Base-by-base conservation (phyloP, 2,329 filamentous ascomycete genomes). In the Pseudogymnoascus destructans region DNA sequence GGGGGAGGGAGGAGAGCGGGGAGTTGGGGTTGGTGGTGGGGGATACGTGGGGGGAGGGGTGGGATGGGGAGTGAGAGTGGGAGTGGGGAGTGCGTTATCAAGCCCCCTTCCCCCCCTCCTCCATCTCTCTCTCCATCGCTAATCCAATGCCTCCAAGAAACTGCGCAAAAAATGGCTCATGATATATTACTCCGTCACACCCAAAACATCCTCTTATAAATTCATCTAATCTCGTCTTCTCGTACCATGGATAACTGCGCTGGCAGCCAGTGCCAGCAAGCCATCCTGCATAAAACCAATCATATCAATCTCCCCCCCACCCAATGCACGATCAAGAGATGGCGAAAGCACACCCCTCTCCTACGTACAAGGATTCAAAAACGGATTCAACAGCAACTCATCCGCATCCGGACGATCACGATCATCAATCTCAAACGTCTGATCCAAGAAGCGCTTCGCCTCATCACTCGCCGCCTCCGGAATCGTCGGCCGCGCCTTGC, bases 361-460 rank as follows among this genome's bases (percentile, higher is more conserved):
- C 17, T 56, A 56, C 15, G 54, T 56, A 21, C 54, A 56, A 21
- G 87, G 84, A 59, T 82, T 81, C 70, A 95, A 75, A 74, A 97
- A 97, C 33, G 84, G 80, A 73, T 87, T 91, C 59, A 85, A 79
- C 72, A 95, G 82, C 65, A 98, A 74, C 67, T 97, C 91, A 67
- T 96, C 91, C 10, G 93, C 93, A 66, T 84, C 95, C 3, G 93
- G 93, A 64, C 93, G 79, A 75, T 88, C 85, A 71, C 95, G 89
- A 72, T 95, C 89, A 67, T 98, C 91, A 67, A 96, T 85, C 75
- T 97, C 90, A 74, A 98, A 98, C 0, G 93, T 96, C 74, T 87
- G 84, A 59, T 80, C 79, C 63, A 98, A 74, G 75, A 98, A 98
- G 46, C 79, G 79, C 70, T 85, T 81, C 3, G 90, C 92, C 64